phyloP scores from a whole-genome alignment of 2,329 filamentous ascomycete species.

The Trichoderma guizhouense region DNA sequence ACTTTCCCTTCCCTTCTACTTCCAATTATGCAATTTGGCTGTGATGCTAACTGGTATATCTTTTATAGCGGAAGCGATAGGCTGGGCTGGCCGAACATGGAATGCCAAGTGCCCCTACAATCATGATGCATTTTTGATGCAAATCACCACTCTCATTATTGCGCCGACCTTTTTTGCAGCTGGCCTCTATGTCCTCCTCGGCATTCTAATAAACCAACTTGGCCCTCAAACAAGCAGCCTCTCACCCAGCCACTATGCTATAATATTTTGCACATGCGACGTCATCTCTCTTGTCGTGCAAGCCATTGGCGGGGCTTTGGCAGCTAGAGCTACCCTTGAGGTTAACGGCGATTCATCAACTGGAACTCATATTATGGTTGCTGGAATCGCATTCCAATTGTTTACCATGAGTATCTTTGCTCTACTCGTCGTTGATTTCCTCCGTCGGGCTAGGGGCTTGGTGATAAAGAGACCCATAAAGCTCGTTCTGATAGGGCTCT shows the following conservation, averaged over 20 bases:
- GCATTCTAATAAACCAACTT: conserved; percentile 42
- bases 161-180: conserved; percentile 50
- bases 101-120: conserved; percentile 49
- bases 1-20: neutral
- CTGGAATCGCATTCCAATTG: neutral
- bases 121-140: conserved; percentile 46
- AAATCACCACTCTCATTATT: conserved; percentile 45
- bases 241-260: conserved; percentile 24
- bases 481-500: conserved; percentile 34
- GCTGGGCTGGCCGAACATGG: conserved; percentile 48
- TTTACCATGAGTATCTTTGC: neutral
- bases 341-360: neutral
- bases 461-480: neutral
- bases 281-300: conserved; percentile 7
- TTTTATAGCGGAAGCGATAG: conserved; percentile 37
- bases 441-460: conserved; percentile 28
- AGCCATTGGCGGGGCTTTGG: neutral
- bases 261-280: conserved; percentile 25
- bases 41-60: neutral
- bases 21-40: too few species aligned
- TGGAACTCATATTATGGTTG: neutral
- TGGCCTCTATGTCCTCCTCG: conserved; percentile 48
- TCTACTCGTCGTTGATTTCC: conserved; percentile 16
- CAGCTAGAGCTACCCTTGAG: neutral
- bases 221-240: conserved; percentile 31